phyloP scores from a whole-genome alignment of 805 yeast species.

The Metschnikowia aberdeeniae region DNA sequence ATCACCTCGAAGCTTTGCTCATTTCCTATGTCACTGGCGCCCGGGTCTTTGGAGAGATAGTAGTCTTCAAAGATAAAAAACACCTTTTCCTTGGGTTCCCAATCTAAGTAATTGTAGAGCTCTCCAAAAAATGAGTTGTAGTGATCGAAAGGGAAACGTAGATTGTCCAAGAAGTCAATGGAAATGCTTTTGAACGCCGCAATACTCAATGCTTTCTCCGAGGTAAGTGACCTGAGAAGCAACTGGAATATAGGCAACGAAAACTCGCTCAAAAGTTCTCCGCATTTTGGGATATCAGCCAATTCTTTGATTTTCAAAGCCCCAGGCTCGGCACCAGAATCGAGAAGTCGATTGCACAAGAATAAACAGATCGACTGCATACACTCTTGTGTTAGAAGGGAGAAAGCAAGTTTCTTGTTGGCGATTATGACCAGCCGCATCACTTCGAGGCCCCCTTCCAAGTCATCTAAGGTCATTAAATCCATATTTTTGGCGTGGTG shows the following conservation, averaged over 20 bases:
- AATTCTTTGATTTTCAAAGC: background rate
- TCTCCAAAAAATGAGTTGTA: conserved; percentile 39
- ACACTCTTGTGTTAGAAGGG: conserved; percentile 5
- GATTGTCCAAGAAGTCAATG: conserved; percentile 8
- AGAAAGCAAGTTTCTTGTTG: conserved; percentile 5
- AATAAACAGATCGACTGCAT: conserved; percentile 39
- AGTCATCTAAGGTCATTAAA: background rate
- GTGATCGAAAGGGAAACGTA: conserved; percentile 26
- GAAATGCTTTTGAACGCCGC: conserved; percentile 9
- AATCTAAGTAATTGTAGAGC: conserved; percentile 29
- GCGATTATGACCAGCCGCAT: conserved; percentile 4
- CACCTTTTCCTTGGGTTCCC: conserved; percentile 26
- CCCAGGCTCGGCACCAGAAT: background rate
- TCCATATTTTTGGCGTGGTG: conserved; percentile 9
- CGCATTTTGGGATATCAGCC: background rate
- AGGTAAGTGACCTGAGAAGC: conserved; percentile 28
- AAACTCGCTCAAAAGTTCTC: conserved; percentile 25
- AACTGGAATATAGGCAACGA: conserved; percentile 42
- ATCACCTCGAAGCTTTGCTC: conserved; percentile 22
- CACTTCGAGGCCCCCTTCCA: background rate
- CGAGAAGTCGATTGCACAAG: conserved; percentile 32
- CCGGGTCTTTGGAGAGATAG: conserved; percentile 18
- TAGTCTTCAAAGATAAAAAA: conserved; percentile 26
- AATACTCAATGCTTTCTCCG: conserved; percentile 13
- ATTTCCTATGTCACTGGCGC: background rate